Base-by-base conservation (phyloP, 2,329 filamentous ascomycete genomes). In the Gaeumannomyces tritici region DNA sequence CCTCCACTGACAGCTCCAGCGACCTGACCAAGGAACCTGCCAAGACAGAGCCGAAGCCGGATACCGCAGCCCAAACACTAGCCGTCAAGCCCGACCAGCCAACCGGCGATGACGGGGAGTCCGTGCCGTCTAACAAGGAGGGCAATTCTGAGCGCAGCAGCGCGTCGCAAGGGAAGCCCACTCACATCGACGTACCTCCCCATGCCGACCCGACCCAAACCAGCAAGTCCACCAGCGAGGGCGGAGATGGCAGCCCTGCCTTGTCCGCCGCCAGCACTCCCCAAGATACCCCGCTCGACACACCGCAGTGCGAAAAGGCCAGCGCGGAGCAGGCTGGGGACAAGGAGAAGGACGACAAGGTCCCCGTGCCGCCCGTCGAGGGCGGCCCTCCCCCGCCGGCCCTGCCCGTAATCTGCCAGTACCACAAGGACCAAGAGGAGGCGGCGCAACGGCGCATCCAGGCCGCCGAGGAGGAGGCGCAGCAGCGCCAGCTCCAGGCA, bases 281-380 rank as follows among this genome's bases (percentile, higher is more conserved):
- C 21, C 67, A 70, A 6, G 63, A 68, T 58, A 72, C 69, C 26
- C 70, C 70, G 1, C 63, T 69, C 57, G 66, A 68, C 58, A 73
- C 70, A 1, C 73, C 72, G 54, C 70, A 68, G 66, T 70, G 65
- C 33, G 70, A 72, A 24, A 35, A 58, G 55, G 47, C 60, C 12
- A 18, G 57, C 29, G 55, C 61, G 51, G 60, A 65, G 21, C 29
- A 5, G 5, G 13, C 64, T 26, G 62, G 64, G 28, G 67, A 68
- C 21, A 64, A 57, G 31, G 64, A 63, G 21, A 64, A 67, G 24
- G 59, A 65, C 28, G 68, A 73, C 33, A 76, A 75, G 67, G 72
- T 76, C 7, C 68, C 73, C 9, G 72, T 76, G 0, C 74, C 71
- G 0, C 67, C 71, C 1, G 68, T 64, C 15, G 51, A 59, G 42